Base-by-base conservation (phyloP, 305 asterid genomes). In the Salvia sclarea region DNA sequence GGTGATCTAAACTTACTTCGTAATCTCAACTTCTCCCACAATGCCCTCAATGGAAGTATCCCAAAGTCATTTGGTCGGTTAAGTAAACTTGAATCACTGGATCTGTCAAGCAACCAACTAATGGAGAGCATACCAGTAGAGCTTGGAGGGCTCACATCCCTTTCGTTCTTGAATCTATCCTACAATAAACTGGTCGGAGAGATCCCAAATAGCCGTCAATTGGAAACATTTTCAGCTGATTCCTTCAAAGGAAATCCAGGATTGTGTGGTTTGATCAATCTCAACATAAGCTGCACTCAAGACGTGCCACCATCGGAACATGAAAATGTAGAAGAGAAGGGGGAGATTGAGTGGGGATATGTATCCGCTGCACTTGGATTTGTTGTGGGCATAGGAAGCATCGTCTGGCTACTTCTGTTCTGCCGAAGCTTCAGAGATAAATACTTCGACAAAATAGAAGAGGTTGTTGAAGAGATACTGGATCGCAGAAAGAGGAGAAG, bases 91-190 rank as follows among this genome's bases (percentile, higher is more conserved):
- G 85, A 21, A 73, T 67, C 83, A 1, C 57, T 79, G 8, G 87
- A 79, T 77, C 73, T 76, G 61, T 83, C 88, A 7, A 5, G 0
- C 6, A 70, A 70, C 62, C 43, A 9, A 4, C 60, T 49, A 24
- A 75, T 68, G 14, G 84, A 86, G 12, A 37, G 49, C 40, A 77
- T 84, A 18, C 88, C 84, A 3, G 1, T 7, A 14, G 68, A 69
- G 80, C 74, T 83, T 8, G 58, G 71, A 31, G 38, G 28, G 40
- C 75, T 83, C 31, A 61, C 74, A 11, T 81, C 66, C 49, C 75
- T 81, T 14, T 31, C 78, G 7, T 2, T 47, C 73, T 44, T 84
- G 47, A 81, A 81, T 40, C 45, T 81, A 12, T 35, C 41, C 10
- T 35, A 35, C 41, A 35, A 35, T 35, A 35, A 35, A 12, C 1